These are phyloP conservation scores for Apostasia shenzhenica DNA, from an alignment of 106 monocot genomes.

Conservation along the genomic window DNA sequence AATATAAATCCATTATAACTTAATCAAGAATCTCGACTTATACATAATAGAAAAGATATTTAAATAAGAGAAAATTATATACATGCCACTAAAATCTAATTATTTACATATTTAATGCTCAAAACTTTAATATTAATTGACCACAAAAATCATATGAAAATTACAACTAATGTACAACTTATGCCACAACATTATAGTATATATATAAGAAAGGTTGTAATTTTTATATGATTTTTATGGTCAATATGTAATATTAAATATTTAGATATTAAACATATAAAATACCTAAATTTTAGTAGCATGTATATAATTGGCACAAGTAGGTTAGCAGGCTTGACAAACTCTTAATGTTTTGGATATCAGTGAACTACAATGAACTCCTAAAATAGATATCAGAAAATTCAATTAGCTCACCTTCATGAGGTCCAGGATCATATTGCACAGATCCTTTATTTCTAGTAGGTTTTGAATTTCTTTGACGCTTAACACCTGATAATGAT, in stretches of 20 bases:
- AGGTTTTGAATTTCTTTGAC: constrained; percentile 39
- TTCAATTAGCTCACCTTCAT: constrained; percentile 32
- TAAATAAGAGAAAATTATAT: background rate
- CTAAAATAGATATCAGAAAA: constrained; percentile 4
- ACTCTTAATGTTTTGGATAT: too few species aligned
- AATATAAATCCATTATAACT: background rate
- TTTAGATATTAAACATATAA: too few species aligned
- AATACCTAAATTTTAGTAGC: background rate
- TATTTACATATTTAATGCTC: background rate
- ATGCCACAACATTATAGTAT: too few species aligned
- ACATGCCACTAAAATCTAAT: background rate
- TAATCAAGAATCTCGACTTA: background rate
- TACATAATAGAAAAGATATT: background rate
- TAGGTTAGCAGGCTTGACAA: background rate
- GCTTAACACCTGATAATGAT: constrained; percentile 18
- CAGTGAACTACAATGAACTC: background rate
- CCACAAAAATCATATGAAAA: too few species aligned
- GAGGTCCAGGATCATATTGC: constrained; percentile 15
- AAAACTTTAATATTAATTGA: background rate
- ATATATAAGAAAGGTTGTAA: background rate
- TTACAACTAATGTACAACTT: too few species aligned
- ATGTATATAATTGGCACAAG: background rate
- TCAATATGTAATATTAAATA: too few species aligned
- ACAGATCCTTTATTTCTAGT: constrained; percentile 29
- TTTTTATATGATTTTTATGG: too few species aligned